Conservation (phyloP, 495 filamentous ascomycete genomes). For the Xylaria nigripes region DNA sequence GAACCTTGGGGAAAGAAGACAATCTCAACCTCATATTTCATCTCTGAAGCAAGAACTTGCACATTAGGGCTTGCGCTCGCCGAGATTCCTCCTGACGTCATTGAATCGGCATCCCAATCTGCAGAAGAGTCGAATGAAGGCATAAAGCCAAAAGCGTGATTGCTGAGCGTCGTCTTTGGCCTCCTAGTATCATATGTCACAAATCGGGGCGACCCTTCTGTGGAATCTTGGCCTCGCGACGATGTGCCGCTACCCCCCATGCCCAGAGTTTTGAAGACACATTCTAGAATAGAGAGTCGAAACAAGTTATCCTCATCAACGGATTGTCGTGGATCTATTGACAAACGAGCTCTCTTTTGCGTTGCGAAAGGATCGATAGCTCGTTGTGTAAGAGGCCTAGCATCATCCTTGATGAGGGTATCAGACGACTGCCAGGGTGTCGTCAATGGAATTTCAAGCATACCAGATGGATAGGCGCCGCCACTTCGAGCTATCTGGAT, state of each 20-base stretch:
- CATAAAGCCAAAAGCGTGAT: conserved; percentile 90
- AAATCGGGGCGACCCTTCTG: conserved; percentile 74
- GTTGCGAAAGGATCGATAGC: conserved; percentile 49
- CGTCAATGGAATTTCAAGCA: conserved; percentile 29
- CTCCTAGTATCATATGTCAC: conserved; percentile 77
- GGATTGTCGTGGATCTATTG: conserved; percentile 61
- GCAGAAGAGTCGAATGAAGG: conserved; percentile 75
- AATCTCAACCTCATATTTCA: conserved; percentile 90
- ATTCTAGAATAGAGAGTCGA: conserved; percentile 82
- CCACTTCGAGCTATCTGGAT: conserved; percentile 63
- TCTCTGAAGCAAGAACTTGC: conserved; percentile 56
- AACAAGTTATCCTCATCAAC: conserved; percentile 82
- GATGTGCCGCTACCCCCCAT: conserved; percentile 60
- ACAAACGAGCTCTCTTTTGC: conserved; percentile 43
- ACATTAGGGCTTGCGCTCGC: conserved; percentile 32
- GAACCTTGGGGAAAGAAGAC: conserved; percentile 94
- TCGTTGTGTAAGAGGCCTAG: conserved; percentile 55
- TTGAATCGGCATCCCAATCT: conserved; percentile 82
- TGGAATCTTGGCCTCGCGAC: conserved; percentile 59
- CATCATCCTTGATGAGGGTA: conserved; percentile 15
- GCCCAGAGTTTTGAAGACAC: conserved; percentile 91
- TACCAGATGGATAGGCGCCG: conserved; percentile 22
- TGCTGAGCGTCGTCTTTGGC: conserved; percentile 72
- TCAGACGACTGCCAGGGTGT: conserved; percentile 28
- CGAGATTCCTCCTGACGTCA: conserved; percentile 53